phyloP scores from a whole-genome alignment of 2,329 filamentous ascomycete species.

The Thelonectria blattea region DNA sequence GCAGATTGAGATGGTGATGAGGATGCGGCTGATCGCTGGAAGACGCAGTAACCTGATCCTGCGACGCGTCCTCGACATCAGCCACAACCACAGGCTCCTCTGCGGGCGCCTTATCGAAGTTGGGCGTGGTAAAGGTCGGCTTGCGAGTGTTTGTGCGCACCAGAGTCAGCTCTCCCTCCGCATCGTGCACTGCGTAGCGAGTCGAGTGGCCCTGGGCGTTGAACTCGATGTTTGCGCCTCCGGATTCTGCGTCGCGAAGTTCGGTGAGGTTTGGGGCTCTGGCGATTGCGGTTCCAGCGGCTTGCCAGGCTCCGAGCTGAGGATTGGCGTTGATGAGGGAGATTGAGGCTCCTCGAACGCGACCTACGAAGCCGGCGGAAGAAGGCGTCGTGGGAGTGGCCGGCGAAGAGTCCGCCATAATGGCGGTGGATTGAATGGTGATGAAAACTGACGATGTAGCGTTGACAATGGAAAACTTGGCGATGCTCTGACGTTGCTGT shows the following conservation, averaged over 20 bases:
- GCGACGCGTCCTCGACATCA: not conserved
- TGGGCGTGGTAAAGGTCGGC: slow-evolving; percentile 14
- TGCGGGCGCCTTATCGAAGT: slow-evolving; percentile 3
- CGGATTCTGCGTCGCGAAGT: slow-evolving; percentile 36
- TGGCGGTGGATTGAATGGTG: not conserved
- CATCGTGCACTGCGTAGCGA: slow-evolving; percentile 33
- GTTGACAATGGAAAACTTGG: too few relatives aligned
- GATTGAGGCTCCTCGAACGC: slow-evolving; percentile 37
- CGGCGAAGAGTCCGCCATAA: not conserved
- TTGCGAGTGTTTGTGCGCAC: slow-evolving; percentile 21
- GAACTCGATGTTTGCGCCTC: slow-evolving; percentile 38
- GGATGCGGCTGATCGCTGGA: slow-evolving; percentile 8
- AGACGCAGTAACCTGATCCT: not conserved
- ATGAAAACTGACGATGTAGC: not conserved
- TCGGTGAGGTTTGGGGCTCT: slow-evolving; percentile 40
- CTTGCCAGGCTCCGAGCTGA: slow-evolving; percentile 41
- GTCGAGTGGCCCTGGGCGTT: slow-evolving; percentile 40
- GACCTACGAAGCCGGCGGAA: slow-evolving; percentile 28
- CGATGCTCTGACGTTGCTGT: too few relatives aligned
- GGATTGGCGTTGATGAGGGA: slow-evolving; percentile 38
- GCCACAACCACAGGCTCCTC: slow-evolving; percentile 6
- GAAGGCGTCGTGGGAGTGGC: not conserved
- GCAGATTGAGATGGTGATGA: slow-evolving; percentile 10
- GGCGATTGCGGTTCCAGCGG: slow-evolving; percentile 40
- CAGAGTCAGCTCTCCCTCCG: slow-evolving; percentile 33